These are phyloP conservation scores for Papiliotrema laurentii DNA, from an alignment of 1,284 basidiomycete genomes.

Conservation along the genomic window DNA sequence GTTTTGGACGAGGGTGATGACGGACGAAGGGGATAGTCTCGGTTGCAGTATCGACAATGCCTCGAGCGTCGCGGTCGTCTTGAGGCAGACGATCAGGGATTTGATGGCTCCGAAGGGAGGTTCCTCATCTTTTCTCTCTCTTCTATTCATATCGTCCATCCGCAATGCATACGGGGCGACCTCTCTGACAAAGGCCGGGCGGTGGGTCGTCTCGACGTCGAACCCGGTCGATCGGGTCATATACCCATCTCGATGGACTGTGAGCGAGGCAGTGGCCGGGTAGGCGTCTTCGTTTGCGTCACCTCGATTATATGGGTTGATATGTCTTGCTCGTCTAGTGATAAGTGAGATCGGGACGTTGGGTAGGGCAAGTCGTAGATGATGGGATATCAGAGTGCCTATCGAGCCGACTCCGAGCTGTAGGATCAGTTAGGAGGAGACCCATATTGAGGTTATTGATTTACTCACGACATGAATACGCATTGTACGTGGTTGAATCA, in stretches of 20 bases:
- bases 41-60: slow-evolving; percentile 61
- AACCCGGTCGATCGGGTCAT: slow-evolving; percentile 16
- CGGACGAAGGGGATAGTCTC: slow-evolving; percentile 64
- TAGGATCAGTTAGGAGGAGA: not conserved
- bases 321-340: slow-evolving; percentile 49
- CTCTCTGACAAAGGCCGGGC: too few species aligned
- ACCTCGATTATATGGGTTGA: slow-evolving; percentile 2
- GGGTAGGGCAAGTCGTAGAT: slow-evolving; percentile 59
- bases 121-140: too few species aligned
- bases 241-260: slow-evolving; percentile 3
- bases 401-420: slow-evolving; percentile 69
- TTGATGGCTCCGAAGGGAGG: slow-evolving; percentile 32
- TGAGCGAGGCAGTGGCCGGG: not conserved
- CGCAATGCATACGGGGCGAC: too few species aligned
- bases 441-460: not conserved
- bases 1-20: slow-evolving; percentile 86
- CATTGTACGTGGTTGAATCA: too few species aligned
- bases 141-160: too few species aligned
- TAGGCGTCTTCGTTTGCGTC: not conserved
- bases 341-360: slow-evolving; percentile 64
- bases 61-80: slow-evolving; percentile 62
- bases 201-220: slow-evolving; percentile 16
- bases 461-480: slow-evolving; percentile 42
- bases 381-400: slow-evolving; percentile 72
- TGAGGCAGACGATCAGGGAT: slow-evolving; percentile 70